These are phyloP conservation scores for Komagataella kurtzmanii DNA, from an alignment of 805 yeast species.

Conservation along the genomic window DNA sequence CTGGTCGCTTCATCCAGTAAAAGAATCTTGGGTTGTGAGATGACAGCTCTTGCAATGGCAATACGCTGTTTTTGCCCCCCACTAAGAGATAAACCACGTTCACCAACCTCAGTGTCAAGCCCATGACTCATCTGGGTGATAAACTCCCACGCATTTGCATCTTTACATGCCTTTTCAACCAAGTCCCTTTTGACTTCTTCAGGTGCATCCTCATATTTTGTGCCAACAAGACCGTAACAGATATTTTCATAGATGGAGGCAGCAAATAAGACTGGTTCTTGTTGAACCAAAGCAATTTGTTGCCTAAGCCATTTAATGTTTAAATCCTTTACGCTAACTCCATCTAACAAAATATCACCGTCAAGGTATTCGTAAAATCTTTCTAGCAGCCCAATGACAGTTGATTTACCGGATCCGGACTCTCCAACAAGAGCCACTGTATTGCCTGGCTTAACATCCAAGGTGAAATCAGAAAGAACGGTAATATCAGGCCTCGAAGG, in stretches of 20 bases:
- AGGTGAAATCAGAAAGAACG: conserved; percentile 27
- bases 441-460: conserved; percentile 30
- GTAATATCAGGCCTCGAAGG: conserved; percentile 3
- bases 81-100: conserved; percentile 33
- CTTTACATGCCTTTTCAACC: conserved; percentile 24
- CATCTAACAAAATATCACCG: conserved; percentile 30
- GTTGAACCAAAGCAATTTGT: conserved; percentile 59
- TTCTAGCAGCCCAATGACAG: conserved; percentile 44
- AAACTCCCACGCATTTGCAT: conserved; percentile 40
- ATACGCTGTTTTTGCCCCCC: conserved; percentile 89
- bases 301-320: conserved; percentile 35
- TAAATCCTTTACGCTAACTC: conserved; percentile 30
- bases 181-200: conserved; percentile 1
- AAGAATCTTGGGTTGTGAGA: conserved; percentile 50
- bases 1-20: conserved; percentile 87
- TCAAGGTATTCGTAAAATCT: conserved; percentile 31
- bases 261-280: conserved; percentile 55
- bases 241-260: conserved; percentile 67
- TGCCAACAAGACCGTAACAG: conserved; percentile 34
- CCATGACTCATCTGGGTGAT: conserved; percentile 42
- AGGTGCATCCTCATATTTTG: conserved; percentile 4
- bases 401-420: conserved; percentile 90
- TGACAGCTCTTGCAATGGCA: conserved; percentile 70
- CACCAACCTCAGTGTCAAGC: conserved; percentile 45
- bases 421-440: conserved; percentile 65